Percentiles rank a stretch among this genome's conserved stretches.
Conservation (phyloP, 2,329 filamentous ascomycete genomes). For the Aspergillus melleus region DNA sequence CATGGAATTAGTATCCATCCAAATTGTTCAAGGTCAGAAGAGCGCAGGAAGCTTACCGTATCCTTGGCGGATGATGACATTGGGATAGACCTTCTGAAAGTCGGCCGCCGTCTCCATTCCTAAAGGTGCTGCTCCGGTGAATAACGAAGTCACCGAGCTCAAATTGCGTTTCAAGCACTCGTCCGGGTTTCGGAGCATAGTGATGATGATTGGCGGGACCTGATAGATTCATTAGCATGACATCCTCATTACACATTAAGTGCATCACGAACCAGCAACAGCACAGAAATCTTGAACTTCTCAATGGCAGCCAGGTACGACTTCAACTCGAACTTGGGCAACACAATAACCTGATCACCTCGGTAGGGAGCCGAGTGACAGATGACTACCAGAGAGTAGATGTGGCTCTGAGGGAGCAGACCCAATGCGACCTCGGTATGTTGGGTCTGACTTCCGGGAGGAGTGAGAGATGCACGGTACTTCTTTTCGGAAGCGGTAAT, state of each 20-base stretch:
- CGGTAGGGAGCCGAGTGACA: slow-evolving; percentile 65
- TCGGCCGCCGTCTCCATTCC: slow-evolving; percentile 71
- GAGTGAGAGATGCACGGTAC: slow-evolving; percentile 23
- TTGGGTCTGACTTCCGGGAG: slow-evolving; percentile 48
- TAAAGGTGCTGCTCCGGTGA: slow-evolving; percentile 76
- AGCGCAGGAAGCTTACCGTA: slow-evolving; percentile 55
- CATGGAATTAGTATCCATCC: slow-evolving; percentile 3
- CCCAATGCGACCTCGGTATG: slow-evolving; percentile 61
- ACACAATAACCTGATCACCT: slow-evolving; percentile 71
- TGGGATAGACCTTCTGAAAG: slow-evolving; percentile 61
- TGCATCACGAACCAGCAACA: slow-evolving; percentile 58
- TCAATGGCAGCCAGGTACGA: slow-evolving; percentile 65
- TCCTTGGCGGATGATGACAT: slow-evolving; percentile 67
- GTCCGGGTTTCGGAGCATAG: slow-evolving; percentile 66
- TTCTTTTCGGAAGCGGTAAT: slow-evolving; percentile 53
- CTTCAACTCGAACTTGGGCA: slow-evolving; percentile 73
- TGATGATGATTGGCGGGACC: slow-evolving; percentile 80
- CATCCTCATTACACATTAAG: not conserved
- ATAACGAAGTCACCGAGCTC: slow-evolving; percentile 63
- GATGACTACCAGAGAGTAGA: slow-evolving; percentile 74
- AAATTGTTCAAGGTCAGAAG: not conserved
- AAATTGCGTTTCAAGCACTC: slow-evolving; percentile 68
- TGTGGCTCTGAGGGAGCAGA: slow-evolving; percentile 78
- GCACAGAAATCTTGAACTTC: slow-evolving; percentile 64
- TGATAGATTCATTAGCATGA: slow-evolving; percentile 24